A percentile compares a stretch with the other conserved stretches of the same genome.
Conservation (phyloP, 495 filamentous ascomycete genomes). For the Penicillium arizonense region DNA sequence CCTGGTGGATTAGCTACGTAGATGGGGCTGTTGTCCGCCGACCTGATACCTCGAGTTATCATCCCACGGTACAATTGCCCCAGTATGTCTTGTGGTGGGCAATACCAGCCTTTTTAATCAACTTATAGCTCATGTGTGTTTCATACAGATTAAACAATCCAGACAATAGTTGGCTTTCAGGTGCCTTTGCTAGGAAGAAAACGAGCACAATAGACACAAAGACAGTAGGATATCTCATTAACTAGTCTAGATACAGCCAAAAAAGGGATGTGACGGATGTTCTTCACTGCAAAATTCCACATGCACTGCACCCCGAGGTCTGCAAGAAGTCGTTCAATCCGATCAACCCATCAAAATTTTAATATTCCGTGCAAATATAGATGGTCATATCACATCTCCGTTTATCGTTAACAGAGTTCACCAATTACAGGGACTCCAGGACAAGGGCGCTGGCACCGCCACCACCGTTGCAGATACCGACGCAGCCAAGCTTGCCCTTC, state of each 20-base stretch:
- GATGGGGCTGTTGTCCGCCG: no score
- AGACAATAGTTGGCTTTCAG: no score
- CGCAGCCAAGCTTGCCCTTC: slow-evolving; percentile 88
- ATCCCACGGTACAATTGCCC: no score
- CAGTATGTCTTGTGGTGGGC: no score
- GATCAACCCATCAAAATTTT: slow-evolving; percentile 12
- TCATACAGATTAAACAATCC: no score
- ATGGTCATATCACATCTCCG: slow-evolving; percentile 26
- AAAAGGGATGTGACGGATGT: neutral
- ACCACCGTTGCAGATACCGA: slow-evolving; percentile 97
- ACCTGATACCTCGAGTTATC: no score
- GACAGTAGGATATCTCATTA: slow-evolving; percentile 9
- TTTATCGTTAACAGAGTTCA: slow-evolving; percentile 22
- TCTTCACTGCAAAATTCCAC: neutral
- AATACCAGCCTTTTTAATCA: no score
- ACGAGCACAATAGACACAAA: neutral
- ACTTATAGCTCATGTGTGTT: no score
- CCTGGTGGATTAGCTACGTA: no score
- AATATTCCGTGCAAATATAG: slow-evolving; percentile 11
- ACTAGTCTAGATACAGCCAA: neutral
- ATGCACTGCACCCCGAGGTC: neutral
- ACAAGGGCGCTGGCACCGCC: slow-evolving; percentile 91
- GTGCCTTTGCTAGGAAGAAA: no score
- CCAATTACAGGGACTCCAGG: slow-evolving; percentile 59
- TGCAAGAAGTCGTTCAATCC: neutral